phyloP scores from a whole-genome alignment of 345 rosid species.

The Syzygium grande region DNA sequence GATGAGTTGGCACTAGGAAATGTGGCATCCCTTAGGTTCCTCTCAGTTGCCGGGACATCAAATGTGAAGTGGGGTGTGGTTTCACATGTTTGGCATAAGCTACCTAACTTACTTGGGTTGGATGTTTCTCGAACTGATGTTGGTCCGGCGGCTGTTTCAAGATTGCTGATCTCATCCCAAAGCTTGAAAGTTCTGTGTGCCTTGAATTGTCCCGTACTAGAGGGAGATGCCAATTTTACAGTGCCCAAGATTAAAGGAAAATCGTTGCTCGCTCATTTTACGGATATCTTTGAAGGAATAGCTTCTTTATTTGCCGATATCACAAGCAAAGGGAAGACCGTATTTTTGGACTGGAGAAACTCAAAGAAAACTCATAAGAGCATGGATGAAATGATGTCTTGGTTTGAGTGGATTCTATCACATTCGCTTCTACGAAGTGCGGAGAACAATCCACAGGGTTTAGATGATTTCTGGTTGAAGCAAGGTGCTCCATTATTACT shows the following conservation, averaged over 20 bases:
- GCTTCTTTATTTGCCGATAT: slow-evolving; percentile 49
- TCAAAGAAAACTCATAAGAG: slow-evolving; percentile 25
- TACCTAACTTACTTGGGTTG: slow-evolving; percentile 54
- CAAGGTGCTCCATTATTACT: slow-evolving; percentile 75
- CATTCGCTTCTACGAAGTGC: slow-evolving; percentile 65
- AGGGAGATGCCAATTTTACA: slow-evolving; percentile 41
- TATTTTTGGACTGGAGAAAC: slow-evolving; percentile 51
- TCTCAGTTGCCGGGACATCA: slow-evolving; percentile 79
- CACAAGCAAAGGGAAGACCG: slow-evolving; percentile 35
- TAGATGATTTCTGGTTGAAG: slow-evolving; percentile 73
- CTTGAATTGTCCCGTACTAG: slow-evolving; percentile 55
- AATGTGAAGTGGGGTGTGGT: slow-evolving; percentile 66
- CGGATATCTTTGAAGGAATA: slow-evolving; percentile 48
- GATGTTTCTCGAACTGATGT: slow-evolving; percentile 87
- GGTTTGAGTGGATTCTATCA: slow-evolving; percentile 77
- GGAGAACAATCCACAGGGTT: slow-evolving; percentile 63
- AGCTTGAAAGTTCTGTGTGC: slow-evolving; percentile 74
- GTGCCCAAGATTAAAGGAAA: slow-evolving; percentile 47
- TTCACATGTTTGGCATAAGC: slow-evolving; percentile 53
- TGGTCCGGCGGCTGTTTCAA: slow-evolving; percentile 47
- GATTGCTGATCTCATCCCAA: slow-evolving; percentile 51
- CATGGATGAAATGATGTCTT: slow-evolving; percentile 48
- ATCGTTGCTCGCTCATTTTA: slow-evolving; percentile 42
- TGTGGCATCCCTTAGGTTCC: slow-evolving; percentile 42
- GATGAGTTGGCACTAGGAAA: slow-evolving; percentile 61